Evolutionary conservation across 1,284 basidiomycete genomes (phyloP), one percentile per base, ranked within the genome.

Genomic region (Moesziomyces antarcticus): DNA sequence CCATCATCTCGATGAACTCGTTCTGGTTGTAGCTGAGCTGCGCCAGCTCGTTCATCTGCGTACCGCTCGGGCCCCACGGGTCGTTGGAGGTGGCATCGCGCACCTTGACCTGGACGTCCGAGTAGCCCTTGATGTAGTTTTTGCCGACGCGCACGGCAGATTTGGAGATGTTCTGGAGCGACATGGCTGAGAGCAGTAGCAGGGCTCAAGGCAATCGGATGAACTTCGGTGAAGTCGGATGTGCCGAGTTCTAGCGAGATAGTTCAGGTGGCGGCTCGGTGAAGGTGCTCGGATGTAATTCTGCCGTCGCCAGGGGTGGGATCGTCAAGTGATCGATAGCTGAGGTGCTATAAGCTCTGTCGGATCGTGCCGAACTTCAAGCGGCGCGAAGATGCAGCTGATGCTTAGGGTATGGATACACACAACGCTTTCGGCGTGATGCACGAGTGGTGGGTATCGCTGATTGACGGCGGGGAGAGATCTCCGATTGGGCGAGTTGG

Each of bases 61-160:
- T 94, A 11, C 96, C 96, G 22, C 93, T 94, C 18, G 97, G 96
- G 0, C 97, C 96, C 96, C 96, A 98, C 7, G 97, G 93, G 85
- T 99, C 96, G 86, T 99, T 99, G n/a, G 93, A 95, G n/a, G 97
- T 99, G 25, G 96, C 94, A 88, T 97, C 95, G 65, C 96, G 90
- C 64, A 97, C 93, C 85, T 98, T 98, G 53, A 93, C 90, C 86
- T 97, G 92, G 0, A 91, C 91, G 41, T 79, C 76, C 16, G 77
- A 75, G 56, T 82, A 82, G 33, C 81, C 81, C 57, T 82, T 84
- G 65, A 82, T 70, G 62, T 82, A 84, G 68, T 84, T 84, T 58
- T 84, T 84, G 57, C 81, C 81, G 13, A 82, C 79, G 27, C 82
- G 77, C 13, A 84, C 70, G 50, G 80, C 81, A 21, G 77, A 79